Percentiles rank a stretch among this genome's conserved stretches.
Evolutionary conservation across 768 basidiomycete species (phyloP).

Genomic region (Sarcomyxa edulis): DNA sequence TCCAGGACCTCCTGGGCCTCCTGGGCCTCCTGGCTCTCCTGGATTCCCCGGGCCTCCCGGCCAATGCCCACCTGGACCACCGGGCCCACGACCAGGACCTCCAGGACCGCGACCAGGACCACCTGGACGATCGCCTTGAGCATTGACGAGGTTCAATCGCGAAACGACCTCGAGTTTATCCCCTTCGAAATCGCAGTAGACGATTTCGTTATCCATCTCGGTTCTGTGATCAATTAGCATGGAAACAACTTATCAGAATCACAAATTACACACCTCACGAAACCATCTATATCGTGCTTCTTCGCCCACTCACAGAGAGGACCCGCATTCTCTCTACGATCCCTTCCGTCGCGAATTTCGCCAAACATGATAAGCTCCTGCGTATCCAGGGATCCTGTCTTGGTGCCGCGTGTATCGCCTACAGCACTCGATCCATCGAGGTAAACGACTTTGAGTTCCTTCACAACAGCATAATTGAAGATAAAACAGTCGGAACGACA

Average conservation of each 20-base stretch:
- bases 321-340: too few species aligned
- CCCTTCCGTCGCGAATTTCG: constrained; percentile 21
- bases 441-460: constrained; percentile 27
- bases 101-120: too few species aligned
- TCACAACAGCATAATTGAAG: constrained; percentile 4
- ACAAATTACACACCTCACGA: constrained; percentile 27
- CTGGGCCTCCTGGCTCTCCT: too few species aligned
- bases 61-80: too few species aligned
- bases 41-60: too few species aligned
- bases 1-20: too few species aligned
- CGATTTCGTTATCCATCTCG: constrained; percentile 28
- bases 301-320: constrained; percentile 44
- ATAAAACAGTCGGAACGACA: background rate
- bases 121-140: too few species aligned
- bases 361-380: constrained; percentile 33
- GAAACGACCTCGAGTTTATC: constrained; percentile 22
- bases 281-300: constrained; percentile 36
- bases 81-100: too few species aligned
- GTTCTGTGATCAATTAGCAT: background rate
- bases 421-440: constrained; percentile 35
- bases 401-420: too few species aligned
- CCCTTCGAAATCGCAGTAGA: constrained; percentile 26
- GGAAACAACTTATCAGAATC: background rate
- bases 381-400: constrained; percentile 25
- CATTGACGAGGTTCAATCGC: too few species aligned